Conservation (phyloP, 1,139 yeast species). For the Blastobotrys persicus region DNA sequence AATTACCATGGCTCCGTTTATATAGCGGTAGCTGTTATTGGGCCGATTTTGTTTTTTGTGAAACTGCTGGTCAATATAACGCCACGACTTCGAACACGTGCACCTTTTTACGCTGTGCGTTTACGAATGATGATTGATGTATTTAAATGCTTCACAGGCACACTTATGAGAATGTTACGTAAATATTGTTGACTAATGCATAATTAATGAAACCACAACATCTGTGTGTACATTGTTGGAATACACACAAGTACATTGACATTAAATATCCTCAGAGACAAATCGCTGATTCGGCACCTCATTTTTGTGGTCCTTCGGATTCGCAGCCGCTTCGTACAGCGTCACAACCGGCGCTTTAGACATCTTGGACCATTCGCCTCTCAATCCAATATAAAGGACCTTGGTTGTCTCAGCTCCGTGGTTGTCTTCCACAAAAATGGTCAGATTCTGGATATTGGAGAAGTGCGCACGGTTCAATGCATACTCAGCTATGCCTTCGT, state of each 20-base stretch:
- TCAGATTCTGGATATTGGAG: constrained; percentile 65
- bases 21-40: too few relatives aligned
- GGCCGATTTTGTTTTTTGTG: neutral
- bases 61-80: too few relatives aligned
- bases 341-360: constrained; percentile 69
- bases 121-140: too few relatives aligned
- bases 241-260: neutral
- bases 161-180: too few relatives aligned
- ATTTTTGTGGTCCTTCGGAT: constrained; percentile 82
- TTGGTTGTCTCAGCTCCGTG: constrained; percentile 63
- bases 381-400: constrained; percentile 68
- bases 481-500: constrained; percentile 74
- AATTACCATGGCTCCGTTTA: neutral
- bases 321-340: constrained; percentile 86
- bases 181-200: too few relatives aligned
- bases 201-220: too few relatives aligned
- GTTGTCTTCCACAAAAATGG: constrained; percentile 65
- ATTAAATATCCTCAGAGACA: neutral
- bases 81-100: too few relatives aligned
- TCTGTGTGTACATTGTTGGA: too few relatives aligned
- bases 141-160: too few relatives aligned
- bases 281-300: constrained; percentile 29
- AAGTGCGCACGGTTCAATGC: constrained; percentile 72
- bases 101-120: too few relatives aligned
- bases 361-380: constrained; percentile 71